These are phyloP conservation scores for Aspergillus fructus DNA, from an alignment of 2,329 filamentous ascomycete genomes.

Conservation along the genomic window DNA sequence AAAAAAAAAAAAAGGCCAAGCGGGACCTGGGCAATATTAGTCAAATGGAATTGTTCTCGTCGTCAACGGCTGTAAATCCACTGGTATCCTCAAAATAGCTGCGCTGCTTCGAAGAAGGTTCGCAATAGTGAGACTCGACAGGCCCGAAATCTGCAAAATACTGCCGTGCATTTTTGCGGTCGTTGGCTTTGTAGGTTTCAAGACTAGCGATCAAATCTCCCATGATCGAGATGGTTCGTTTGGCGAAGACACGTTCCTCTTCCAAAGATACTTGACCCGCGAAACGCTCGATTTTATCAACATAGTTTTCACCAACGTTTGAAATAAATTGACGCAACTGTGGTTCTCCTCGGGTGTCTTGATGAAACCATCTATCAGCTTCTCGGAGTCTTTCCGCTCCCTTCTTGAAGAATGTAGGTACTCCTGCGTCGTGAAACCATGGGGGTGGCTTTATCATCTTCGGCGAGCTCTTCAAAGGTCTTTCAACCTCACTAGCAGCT, in stretches of 20 bases:
- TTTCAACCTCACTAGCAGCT: background rate
- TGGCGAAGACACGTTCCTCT: constrained; percentile 9
- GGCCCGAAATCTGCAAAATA: constrained; percentile 20
- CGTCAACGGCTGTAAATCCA: background rate
- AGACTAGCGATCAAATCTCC: constrained; percentile 25
- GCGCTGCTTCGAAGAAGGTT: constrained; percentile 13
- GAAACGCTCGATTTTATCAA: constrained; percentile 12
- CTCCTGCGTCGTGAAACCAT: constrained; percentile 16
- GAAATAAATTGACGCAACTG: constrained; percentile 20
- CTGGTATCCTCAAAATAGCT: constrained; percentile 25
- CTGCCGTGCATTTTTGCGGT: constrained; percentile 4
- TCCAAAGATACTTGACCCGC: background rate
- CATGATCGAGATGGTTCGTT: constrained; percentile 20
- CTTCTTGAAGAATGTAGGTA: background rate
- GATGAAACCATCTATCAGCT: constrained; percentile 25
- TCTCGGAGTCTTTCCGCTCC: constrained; percentile 14
- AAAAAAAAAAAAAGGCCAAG: background rate
- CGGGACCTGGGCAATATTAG: background rate
- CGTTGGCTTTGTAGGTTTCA: constrained; percentile 16
- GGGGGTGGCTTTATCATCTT: constrained; percentile 14
- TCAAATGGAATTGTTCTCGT: background rate
- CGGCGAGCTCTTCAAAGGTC: background rate
- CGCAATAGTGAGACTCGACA: constrained; percentile 15
- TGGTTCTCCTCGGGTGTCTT: constrained; percentile 18
- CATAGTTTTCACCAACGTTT: constrained; percentile 17